Evolutionary conservation across 257 asterid genomes (phyloP).

Genomic region (Gardenia jasminoides): DNA sequence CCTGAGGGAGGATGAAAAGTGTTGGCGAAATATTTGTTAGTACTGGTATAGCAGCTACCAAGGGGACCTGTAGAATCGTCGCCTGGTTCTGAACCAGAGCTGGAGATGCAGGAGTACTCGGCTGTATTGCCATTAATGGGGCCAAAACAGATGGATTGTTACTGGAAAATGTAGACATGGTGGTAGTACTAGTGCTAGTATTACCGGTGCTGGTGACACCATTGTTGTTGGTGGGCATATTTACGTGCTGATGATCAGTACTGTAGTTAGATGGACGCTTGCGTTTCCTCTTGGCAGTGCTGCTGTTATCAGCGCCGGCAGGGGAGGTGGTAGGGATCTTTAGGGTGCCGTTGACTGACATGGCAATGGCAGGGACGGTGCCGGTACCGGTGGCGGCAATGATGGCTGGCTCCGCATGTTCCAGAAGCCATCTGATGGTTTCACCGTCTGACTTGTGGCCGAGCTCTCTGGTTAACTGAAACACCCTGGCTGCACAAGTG

Average conservation of each 20-base stretch:
- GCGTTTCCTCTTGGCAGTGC: conserved; percentile 32
- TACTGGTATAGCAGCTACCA: conserved; percentile 49
- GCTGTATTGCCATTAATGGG: conserved; percentile 51
- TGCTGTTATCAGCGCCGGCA: conserved; percentile 4
- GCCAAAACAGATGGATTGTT: conserved; percentile 40
- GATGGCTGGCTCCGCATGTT: conserved; percentile 67
- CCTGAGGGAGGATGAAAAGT: conserved; percentile 34
- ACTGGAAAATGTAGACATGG: conserved; percentile 7
- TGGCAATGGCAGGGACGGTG: conserved; percentile 68
- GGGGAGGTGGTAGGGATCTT: conserved; percentile 48
- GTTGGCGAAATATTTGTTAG: conserved; percentile 40
- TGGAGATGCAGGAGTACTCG: neutral
- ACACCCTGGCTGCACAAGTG: conserved; percentile 73
- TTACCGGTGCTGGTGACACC: conserved; percentile 13
- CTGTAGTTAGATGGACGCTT: conserved; percentile 6
- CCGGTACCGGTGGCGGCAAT: conserved; percentile 73
- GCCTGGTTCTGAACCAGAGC: conserved; percentile 28
- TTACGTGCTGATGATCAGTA: neutral
- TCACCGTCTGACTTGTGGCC: conserved; percentile 84
- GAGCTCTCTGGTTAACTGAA: conserved; percentile 73
- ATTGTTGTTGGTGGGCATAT: conserved; percentile 10
- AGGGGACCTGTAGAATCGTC: conserved; percentile 18
- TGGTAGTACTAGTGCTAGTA: conserved; percentile 24
- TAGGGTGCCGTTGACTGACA: conserved; percentile 59
- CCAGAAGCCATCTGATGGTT: conserved; percentile 71